Evolutionary conservation across 306 rosid species (phyloP).

Genomic region (Cicer chorassanicum): DNA sequence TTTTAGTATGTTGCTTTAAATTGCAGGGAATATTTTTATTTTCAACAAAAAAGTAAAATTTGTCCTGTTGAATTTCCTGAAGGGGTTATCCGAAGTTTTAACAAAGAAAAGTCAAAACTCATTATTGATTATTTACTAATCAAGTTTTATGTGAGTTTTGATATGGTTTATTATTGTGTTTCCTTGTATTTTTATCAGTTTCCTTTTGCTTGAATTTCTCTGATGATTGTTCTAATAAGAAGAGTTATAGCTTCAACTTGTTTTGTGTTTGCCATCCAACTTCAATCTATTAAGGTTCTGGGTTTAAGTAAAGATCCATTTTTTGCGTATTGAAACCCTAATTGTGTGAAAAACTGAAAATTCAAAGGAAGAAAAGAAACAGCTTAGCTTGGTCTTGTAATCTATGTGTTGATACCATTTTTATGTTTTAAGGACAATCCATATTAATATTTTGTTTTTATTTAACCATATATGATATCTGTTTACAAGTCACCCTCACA

Average conservation of each 20-base stretch:
- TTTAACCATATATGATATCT: background rate
- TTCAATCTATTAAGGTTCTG: constrained; percentile 20
- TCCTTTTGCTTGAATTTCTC: constrained; percentile 4
- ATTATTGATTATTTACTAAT: background rate
- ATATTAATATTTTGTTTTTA: constrained; percentile 15
- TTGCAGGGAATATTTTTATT: background rate
- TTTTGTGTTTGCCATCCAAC: constrained; percentile 7
- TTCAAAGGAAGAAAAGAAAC: constrained; percentile 23
- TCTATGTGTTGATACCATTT: background rate
- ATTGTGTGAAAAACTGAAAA: background rate
- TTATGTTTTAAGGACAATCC: background rate
- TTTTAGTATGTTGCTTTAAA: background rate
- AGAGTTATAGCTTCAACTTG: constrained; percentile 4
- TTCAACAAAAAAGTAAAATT: background rate
- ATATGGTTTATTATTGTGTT: background rate
- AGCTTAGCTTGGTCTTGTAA: background rate
- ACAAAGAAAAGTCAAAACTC: background rate
- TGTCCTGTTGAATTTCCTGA: constrained; percentile 6
- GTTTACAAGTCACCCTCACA: constrained; percentile 24
- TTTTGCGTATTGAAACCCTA: background rate
- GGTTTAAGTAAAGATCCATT: background rate
- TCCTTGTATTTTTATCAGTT: background rate
- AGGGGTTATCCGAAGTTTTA: background rate
- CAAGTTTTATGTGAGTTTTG: constrained; percentile 8
- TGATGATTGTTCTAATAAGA: constrained; percentile 18